phyloP scores from a whole-genome alignment of 192 early-diverging fungal genomes.

The Pilaira anomala region DNA sequence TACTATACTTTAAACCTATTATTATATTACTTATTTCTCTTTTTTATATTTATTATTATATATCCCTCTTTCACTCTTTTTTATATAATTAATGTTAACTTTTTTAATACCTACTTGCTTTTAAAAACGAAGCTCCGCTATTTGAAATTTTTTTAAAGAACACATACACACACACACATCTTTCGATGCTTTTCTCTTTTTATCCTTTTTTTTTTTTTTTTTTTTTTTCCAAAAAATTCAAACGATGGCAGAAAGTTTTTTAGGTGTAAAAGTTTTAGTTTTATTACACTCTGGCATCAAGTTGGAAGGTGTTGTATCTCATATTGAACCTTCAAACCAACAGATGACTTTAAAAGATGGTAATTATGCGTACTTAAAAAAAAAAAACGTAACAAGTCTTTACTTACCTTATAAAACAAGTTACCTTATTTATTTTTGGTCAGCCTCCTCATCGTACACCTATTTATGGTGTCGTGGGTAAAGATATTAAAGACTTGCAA shows the following conservation, averaged over 20 bases:
- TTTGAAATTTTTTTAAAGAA: too few species aligned
- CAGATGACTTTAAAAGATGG: slow-evolving; percentile 61
- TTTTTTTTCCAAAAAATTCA: neutral
- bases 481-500: slow-evolving; percentile 63
- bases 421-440: slow-evolving; percentile 31
- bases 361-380: too few species aligned
- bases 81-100: too few species aligned
- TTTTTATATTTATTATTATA: too few species aligned
- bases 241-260: slow-evolving; percentile 52
- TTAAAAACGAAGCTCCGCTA: too few species aligned
- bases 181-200: too few species aligned
- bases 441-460: slow-evolving; percentile 36
- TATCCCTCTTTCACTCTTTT: too few species aligned
- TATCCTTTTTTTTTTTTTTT: neutral
- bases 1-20: too few species aligned
- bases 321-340: slow-evolving; percentile 59
- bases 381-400: too few species aligned
- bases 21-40: too few species aligned
- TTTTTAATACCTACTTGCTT: too few species aligned
- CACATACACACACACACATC: too few species aligned
- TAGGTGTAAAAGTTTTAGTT: slow-evolving; percentile 56
- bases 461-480: slow-evolving; percentile 55
- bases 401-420: neutral
- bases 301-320: slow-evolving; percentile 56
- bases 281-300: slow-evolving; percentile 46